phyloP scores from a whole-genome alignment of 306 rosid species.

The Neltuma alba region DNA sequence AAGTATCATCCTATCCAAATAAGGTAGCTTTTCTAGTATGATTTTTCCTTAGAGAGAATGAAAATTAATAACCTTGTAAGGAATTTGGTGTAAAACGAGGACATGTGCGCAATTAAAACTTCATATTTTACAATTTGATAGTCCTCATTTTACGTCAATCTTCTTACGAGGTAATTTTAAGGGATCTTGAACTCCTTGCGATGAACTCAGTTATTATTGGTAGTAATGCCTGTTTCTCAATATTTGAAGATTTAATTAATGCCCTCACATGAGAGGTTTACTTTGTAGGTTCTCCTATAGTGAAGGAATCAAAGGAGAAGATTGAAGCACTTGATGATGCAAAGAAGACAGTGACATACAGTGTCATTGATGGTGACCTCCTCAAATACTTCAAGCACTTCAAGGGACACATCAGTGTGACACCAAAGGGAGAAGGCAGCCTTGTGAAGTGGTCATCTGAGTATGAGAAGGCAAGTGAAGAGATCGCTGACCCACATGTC shows the following conservation, averaged over 20 bases:
- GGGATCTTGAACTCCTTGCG: no score
- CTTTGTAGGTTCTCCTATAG: conserved; percentile 61
- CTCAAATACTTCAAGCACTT: conserved; percentile 70
- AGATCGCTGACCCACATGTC: conserved; percentile 62
- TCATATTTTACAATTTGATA: no score
- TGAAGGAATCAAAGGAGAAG: conserved; percentile 63
- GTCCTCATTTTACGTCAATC: no score
- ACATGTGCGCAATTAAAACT: no score
- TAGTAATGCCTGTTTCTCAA: background rate
- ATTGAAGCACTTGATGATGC: conserved; percentile 59
- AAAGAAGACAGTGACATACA: conserved; percentile 53
- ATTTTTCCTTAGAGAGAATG: no score
- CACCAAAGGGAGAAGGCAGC: conserved; percentile 60
- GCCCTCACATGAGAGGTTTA: background rate
- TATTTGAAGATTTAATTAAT: background rate
- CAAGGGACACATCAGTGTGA: conserved; percentile 53
- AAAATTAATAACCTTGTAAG: no score
- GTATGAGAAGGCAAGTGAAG: conserved; percentile 55
- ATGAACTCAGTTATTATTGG: no score
- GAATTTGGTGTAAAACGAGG: no score
- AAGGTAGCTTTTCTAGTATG: no score
- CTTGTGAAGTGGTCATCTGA: conserved; percentile 70
- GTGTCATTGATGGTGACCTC: conserved; percentile 76
- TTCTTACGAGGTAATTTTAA: no score
- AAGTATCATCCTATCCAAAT: no score